Evolutionary conservation across 192 early-diverging fungal species (phyloP).

Genomic region (Backusella luteola): DNA sequence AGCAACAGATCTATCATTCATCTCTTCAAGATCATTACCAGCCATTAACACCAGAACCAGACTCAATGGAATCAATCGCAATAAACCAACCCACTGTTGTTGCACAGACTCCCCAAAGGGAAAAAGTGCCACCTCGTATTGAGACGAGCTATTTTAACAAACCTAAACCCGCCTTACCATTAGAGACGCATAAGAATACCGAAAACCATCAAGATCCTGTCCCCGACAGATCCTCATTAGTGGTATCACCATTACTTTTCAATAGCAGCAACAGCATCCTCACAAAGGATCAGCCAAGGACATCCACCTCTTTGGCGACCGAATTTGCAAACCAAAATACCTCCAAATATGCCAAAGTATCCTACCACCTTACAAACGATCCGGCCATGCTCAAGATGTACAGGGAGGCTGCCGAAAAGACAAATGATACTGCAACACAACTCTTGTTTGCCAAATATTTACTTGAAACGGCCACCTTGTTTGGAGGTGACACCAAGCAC

Average conservation of each 20-base stretch:
- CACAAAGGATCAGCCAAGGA: neutral
- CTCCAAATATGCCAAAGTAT: slow-evolving; percentile 19
- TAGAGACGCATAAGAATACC: neutral
- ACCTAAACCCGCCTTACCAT: neutral
- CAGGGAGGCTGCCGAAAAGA: slow-evolving; percentile 72
- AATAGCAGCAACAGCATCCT: neutral
- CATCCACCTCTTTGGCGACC: neutral
- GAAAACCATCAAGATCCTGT: neutral
- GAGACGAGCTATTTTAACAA: neutral
- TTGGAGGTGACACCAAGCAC: neutral
- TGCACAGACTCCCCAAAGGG: neutral
- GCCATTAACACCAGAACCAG: neutral
- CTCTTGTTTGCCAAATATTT: slow-evolving; percentile 76
- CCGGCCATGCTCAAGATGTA: slow-evolving; percentile 54
- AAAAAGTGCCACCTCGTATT: neutral
- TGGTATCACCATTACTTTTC: neutral
- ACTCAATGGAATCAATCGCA: neutral
- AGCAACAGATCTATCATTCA: neutral
- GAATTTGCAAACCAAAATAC: neutral
- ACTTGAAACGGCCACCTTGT: slow-evolving; percentile 57
- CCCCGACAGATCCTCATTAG: neutral
- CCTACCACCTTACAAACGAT: slow-evolving; percentile 20
- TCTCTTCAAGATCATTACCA: neutral
- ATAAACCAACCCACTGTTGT: neutral
- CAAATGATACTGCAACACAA: slow-evolving; percentile 70